Evolutionary conservation across 208 protist genomes (phyloP).

Genomic region (Trypanosoma vivax): DNA sequence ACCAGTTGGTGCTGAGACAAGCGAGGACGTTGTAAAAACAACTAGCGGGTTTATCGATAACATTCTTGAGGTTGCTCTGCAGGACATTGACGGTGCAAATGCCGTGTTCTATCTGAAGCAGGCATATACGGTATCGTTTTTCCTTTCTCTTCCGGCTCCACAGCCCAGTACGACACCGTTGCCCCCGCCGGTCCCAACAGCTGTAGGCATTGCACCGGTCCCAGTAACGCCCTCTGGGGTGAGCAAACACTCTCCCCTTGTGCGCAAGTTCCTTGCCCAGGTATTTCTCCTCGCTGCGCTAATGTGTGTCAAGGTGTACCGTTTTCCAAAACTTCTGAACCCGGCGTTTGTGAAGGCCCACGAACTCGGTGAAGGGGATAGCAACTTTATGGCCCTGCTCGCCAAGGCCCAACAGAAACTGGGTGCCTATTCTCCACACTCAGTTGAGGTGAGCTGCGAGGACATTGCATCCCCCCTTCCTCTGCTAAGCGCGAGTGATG

Average conservation of each 20-base stretch:
- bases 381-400: slow-evolving; percentile 39
- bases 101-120: slow-evolving; percentile 77
- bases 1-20: slow-evolving; percentile 37
- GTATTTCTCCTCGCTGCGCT: slow-evolving; percentile 56
- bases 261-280: slow-evolving; percentile 54
- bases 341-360: slow-evolving; percentile 59
- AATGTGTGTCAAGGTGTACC: slow-evolving; percentile 86
- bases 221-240: slow-evolving; percentile 2
- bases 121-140: slow-evolving; percentile 62
- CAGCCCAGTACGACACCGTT: neutral
- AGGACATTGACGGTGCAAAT: slow-evolving; percentile 71
- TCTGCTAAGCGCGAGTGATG: slow-evolving; percentile 29
- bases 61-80: slow-evolving; percentile 56
- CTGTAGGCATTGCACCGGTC: neutral
- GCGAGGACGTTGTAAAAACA: slow-evolving; percentile 48
- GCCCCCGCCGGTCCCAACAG: neutral
- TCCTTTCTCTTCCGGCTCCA: slow-evolving; percentile 63
- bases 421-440: slow-evolving; percentile 69
- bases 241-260: neutral
- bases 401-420: slow-evolving; percentile 48
- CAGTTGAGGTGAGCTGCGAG: slow-evolving; percentile 54
- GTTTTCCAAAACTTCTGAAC: slow-evolving; percentile 74
- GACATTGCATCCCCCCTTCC: slow-evolving; percentile 33
- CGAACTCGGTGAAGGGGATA: slow-evolving; percentile 43
- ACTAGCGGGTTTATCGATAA: slow-evolving; percentile 73